Evolutionary conservation across 139 green algal genomes (phyloP).

Genomic region (Yamagishiella unicocca): DNA sequence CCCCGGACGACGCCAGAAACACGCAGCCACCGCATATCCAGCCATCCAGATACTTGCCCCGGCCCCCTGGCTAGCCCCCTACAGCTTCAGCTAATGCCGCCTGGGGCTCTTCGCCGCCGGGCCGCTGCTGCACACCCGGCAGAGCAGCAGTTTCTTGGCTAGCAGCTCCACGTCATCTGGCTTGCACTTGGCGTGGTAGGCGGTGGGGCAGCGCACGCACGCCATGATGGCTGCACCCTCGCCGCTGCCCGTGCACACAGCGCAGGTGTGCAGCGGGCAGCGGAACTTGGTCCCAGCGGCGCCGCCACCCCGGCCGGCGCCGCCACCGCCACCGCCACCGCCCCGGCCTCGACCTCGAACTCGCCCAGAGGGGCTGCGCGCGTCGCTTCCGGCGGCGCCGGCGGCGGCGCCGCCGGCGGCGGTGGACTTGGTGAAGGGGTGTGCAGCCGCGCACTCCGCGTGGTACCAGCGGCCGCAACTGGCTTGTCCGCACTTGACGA

Average conservation of each 20-base stretch:
- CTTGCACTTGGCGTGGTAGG: slow-evolving; percentile 59
- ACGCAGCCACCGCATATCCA: too few relatives aligned
- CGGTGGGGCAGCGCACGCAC: slow-evolving; percentile 57
- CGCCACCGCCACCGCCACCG: slow-evolving; percentile 10
- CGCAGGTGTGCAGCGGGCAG: slow-evolving; percentile 67
- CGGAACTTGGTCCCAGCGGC: slow-evolving; percentile 12
- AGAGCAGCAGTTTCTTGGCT: slow-evolving; percentile 20
- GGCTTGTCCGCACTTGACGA: slow-evolving; percentile 58
- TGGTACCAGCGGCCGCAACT: slow-evolving; percentile 61
- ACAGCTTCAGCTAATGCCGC: too few relatives aligned
- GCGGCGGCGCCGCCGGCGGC: background rate
- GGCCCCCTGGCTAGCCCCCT: too few relatives aligned
- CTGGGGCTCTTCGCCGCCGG: too few relatives aligned
- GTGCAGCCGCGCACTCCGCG: slow-evolving; percentile 17
- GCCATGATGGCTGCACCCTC: slow-evolving; percentile 59
- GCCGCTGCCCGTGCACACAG: slow-evolving; percentile 53
- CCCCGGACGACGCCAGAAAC: too few relatives aligned
- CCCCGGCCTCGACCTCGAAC: background rate
- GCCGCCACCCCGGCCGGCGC: slow-evolving; percentile 11
- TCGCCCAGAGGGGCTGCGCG: background rate
- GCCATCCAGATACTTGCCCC: too few relatives aligned
- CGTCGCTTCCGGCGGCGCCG: background rate
- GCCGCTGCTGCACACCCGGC: slow-evolving; percentile 1
- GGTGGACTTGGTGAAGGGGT: slow-evolving; percentile 14
- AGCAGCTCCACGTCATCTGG: slow-evolving; percentile 1